Evolutionary conservation across 2,329 filamentous ascomycete genomes (phyloP), one percentile per base, ranked within the genome.

Genomic region (Davidsoniella virescens): DNA sequence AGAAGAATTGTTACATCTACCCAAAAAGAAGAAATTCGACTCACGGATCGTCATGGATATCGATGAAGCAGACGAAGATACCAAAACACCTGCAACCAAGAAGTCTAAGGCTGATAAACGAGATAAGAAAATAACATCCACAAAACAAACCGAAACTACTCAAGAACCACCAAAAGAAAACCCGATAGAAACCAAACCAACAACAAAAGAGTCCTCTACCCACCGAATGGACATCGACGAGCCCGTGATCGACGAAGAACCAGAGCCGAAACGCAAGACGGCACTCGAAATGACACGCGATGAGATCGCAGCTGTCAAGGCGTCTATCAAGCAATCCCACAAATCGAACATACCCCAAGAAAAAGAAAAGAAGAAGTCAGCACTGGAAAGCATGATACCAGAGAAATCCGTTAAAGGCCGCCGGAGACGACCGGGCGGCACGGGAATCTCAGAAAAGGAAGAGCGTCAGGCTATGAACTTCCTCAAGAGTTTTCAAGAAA

Each of bases 1-100:
- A 3, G 65, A 64, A 9, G 64, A 64, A 12, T 23, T 10, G 6
- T 65, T 70, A 26, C 80, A 80, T 0, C 67, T 82, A 1, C 60
- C 77, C 20, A 88, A 88, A 62, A 88, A 86, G 62, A 70, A 77
- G 20, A 90, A 87, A 62, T 88, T 84, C 58, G 85, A 90, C 59
- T 78, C 82, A 1, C 76, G 84, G 56, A 75, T 90, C 46, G 80
- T 86, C 16, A 77, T 76, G 62, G 73, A 76, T 33, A 64, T 66
- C 29, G 69, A 72, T 14, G 67, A 50, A 50, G 47, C 50, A 57
- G 36, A 53, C 23, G 26, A 38, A 37, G 40, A 20, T 42, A 14
- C n/a, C 12, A 43, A 53, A 16, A 25, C 43, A 26, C 26, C 3
- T 33, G 48, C 52, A 33, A 55, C 55, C n/a, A 56, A 52, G 47